phyloP scores from a whole-genome alignment of 352 stramenopile genomes.

The Phytophthora hibernalis region DNA sequence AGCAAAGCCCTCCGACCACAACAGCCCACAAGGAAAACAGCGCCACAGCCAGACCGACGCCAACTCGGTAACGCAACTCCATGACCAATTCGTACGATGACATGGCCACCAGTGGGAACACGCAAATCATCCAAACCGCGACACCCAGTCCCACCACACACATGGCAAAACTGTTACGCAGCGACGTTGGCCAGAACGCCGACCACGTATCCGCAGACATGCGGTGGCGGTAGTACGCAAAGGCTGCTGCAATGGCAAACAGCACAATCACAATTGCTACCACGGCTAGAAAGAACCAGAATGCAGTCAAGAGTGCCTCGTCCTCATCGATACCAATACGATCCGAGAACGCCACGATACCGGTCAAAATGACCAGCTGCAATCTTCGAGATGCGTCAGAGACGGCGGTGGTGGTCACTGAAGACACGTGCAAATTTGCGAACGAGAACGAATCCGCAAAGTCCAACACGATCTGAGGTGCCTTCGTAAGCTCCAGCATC shows the following conservation, averaged over 20 bases:
- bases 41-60: conserved; percentile 49
- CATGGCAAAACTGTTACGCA: conserved; percentile 54
- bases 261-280: conserved; percentile 45
- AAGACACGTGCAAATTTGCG: conserved; percentile 61
- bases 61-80: conserved; percentile 63
- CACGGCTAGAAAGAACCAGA: conserved; percentile 55
- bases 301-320: conserved; percentile 45
- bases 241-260: conserved; percentile 43
- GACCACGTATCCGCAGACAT: conserved; percentile 36
- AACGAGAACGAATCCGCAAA: conserved; percentile 85
- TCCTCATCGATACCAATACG: conserved; percentile 69
- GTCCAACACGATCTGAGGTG: conserved; percentile 76
- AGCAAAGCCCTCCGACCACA: conserved; percentile 47
- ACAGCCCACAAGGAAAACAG: conserved; percentile 57
- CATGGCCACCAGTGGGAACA: conserved; percentile 65
- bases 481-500: conserved; percentile 76
- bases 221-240: conserved; percentile 29
- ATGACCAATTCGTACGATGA: conserved; percentile 72
- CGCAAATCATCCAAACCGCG: conserved; percentile 58
- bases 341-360: conserved; percentile 75
- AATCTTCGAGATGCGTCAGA: conserved; percentile 45
- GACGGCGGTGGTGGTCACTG: conserved; percentile 42
- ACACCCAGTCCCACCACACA: conserved; percentile 58
- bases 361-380: conserved; percentile 62
- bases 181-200: conserved; percentile 24